phyloP scores from a whole-genome alignment of 108 stramenopile species.

The Cyclotella baltica region DNA sequence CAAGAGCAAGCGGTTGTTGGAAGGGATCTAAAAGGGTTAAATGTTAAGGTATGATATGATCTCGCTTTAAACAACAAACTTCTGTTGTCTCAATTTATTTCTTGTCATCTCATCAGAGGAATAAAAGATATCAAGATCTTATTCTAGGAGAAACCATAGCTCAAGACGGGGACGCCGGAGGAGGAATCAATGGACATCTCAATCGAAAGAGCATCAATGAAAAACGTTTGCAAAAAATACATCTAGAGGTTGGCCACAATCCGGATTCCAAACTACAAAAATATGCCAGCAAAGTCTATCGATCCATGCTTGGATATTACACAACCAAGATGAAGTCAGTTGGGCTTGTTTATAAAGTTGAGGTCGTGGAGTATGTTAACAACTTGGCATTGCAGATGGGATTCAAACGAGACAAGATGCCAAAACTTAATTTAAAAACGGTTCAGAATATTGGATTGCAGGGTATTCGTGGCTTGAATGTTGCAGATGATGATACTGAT shows the following conservation, averaged over 20 bases:
- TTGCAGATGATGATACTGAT: conserved; percentile 5
- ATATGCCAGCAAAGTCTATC: conserved; percentile 42
- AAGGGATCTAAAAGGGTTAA: conserved; percentile 45
- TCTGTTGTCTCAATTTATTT: no score
- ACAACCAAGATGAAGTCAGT: conserved; percentile 52
- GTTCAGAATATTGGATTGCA: conserved; percentile 34
- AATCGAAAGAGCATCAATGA: conserved; percentile 42
- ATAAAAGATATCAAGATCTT: conserved; percentile 43
- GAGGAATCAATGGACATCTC: conserved; percentile 30
- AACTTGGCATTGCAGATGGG: conserved; percentile 55
- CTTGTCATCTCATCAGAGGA: conserved; percentile 4
- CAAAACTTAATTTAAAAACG: conserved; percentile 20
- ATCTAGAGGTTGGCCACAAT: conserved; percentile 10
- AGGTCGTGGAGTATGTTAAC: conserved; percentile 67
- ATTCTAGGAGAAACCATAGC: conserved; percentile 35
- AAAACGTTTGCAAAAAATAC: conserved; percentile 49
- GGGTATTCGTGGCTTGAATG: conserved; percentile 45
- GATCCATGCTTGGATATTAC: conserved; percentile 83
- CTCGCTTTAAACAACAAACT: no score
- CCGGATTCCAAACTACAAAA: conserved; percentile 22
- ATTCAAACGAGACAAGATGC: conserved; percentile 34
- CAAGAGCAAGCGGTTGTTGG: conserved; percentile 35
- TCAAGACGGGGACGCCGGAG: conserved; percentile 27
- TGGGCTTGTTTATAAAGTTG: conserved; percentile 51
- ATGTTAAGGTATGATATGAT: conserved; percentile 19